Evolutionary conservation across 441 rosid species (phyloP).

Genomic region (Rhodomyrtus psidioides): DNA sequence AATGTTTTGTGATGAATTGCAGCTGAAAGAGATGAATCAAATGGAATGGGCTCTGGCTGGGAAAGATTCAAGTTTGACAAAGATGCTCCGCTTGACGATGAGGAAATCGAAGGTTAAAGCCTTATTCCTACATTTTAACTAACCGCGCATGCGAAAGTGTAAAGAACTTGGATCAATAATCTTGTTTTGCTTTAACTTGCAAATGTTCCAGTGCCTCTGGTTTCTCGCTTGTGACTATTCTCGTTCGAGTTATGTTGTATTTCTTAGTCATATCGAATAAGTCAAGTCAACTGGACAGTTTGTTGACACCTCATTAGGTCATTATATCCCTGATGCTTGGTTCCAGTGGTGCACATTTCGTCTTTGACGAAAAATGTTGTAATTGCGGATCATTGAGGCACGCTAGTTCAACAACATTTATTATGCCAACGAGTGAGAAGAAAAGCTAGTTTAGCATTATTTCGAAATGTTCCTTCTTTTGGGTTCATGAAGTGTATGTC

Average conservation of each 20-base stretch:
- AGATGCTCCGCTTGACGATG: constrained; percentile 92
- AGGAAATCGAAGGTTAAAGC: constrained; percentile 63
- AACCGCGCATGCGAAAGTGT: not conserved
- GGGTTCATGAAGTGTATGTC: not conserved
- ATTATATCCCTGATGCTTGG: not conserved
- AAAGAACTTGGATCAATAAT: not conserved
- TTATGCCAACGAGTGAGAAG: not conserved
- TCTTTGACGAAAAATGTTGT: not conserved
- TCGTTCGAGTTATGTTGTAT: not conserved
- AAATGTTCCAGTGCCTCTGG: not conserved
- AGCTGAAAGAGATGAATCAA: constrained; percentile 69
- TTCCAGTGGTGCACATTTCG: not conserved
- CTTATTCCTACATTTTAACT: not conserved
- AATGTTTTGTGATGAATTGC: constrained; percentile 14
- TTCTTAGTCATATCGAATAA: not conserved
- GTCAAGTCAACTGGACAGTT: not conserved
- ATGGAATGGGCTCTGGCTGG: constrained; percentile 74
- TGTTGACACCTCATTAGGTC: not conserved
- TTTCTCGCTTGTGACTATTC: not conserved
- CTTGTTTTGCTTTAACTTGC: not conserved
- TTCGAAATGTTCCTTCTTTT: not conserved
- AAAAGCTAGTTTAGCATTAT: not conserved
- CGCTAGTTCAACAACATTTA: not conserved
- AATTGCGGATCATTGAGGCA: not conserved
- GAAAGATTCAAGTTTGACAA: constrained; percentile 79